Base-by-base conservation (phyloP, 176 grass and related monocot species). In the Carex pumila region DNA sequence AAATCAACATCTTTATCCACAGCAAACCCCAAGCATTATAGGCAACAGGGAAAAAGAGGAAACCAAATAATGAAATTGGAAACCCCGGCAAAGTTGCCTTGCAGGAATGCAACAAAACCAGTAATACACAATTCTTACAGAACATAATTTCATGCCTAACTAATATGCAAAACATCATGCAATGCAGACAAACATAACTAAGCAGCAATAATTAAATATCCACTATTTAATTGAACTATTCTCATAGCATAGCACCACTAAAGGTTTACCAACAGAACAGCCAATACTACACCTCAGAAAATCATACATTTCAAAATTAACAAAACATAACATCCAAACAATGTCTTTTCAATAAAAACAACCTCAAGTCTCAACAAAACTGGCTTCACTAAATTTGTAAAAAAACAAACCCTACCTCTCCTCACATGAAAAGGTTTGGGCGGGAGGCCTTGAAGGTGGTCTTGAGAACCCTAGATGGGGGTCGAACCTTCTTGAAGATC, bases 381-480 rank as follows among this genome's bases (percentile, higher is more conserved):
- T 75, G 45, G 22, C 37, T 53, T 45, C 30, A 74, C 71, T 57
- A 78, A 77, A 36, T 14, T 45, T 1, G 7, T 7, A 7, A 29
- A 54, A 56, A 37, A 75, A 78, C 49, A 78, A 57, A 18, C 50
- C 25, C 49, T 10, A 0, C 4, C 30, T 55, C 43, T 63, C 43
- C 79, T 93, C 60, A 93, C 92, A 91, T 98, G 79, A 98, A 94
- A 69, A 94, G 65, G 86, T 94, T 98, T 4, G 92, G 95, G 82
- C 92, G 90, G 1, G 94, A 92, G 2, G 94, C 92, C 90, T 97
- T 98, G 80, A 87, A 98, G 36, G 95, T 98, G 68, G 91, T 98
- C 85, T 91, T 98, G 37, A 98, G 84, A 86, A 93, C 92, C 83
- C 92, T 83, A 72, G 88, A 92, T 9, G 94, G 94, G 0, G 94